Conservation (phyloP, 768 basidiomycete genomes). For the Rhodotorula diobovata region DNA sequence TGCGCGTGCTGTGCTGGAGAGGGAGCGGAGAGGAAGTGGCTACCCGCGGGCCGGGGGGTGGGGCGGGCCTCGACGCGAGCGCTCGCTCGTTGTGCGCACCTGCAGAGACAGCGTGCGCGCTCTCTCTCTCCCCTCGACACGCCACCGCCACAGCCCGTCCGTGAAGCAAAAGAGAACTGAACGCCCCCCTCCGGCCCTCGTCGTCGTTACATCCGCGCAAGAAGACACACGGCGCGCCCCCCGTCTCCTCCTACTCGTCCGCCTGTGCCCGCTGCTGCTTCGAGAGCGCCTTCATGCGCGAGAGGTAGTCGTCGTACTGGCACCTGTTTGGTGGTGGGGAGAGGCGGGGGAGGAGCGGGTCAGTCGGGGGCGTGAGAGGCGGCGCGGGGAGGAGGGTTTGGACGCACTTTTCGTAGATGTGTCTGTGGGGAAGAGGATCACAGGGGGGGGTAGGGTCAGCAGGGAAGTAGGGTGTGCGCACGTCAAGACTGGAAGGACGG, state of each 20-base stretch:
- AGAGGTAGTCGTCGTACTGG: conserved; percentile 44
- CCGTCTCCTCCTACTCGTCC: conserved; percentile 18
- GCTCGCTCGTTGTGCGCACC: too few species aligned
- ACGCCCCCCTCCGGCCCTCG: background rate
- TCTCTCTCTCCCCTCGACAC: too few species aligned
- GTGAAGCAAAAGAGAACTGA: too few species aligned
- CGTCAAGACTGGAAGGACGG: rapidly evolving
- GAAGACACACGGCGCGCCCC: too few species aligned
- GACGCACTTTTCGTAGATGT: conserved; percentile 43
- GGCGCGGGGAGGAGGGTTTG: background rate
- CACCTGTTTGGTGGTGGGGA: conserved; percentile 22
- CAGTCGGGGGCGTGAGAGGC: background rate
- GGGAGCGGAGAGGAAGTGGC: too few species aligned
- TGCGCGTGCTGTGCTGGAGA: too few species aligned
- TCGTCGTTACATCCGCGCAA: background rate
- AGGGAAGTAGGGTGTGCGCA: background rate
- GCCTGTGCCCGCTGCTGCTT: conserved; percentile 16
- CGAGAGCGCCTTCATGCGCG: conserved; percentile 38
- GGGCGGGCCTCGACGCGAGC: too few species aligned
- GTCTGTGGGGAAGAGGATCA: conserved; percentile 13
- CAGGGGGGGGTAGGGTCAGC: background rate
- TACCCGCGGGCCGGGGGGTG: too few species aligned
- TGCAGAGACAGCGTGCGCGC: too few species aligned
- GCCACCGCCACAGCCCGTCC: too few species aligned
- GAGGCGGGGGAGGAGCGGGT: background rate